A percentile compares a stretch with the other conserved stretches of the same genome.
Evolutionary conservation across 179 eudicot genomes (phyloP).

Genomic region (Spergularia azorica): DNA sequence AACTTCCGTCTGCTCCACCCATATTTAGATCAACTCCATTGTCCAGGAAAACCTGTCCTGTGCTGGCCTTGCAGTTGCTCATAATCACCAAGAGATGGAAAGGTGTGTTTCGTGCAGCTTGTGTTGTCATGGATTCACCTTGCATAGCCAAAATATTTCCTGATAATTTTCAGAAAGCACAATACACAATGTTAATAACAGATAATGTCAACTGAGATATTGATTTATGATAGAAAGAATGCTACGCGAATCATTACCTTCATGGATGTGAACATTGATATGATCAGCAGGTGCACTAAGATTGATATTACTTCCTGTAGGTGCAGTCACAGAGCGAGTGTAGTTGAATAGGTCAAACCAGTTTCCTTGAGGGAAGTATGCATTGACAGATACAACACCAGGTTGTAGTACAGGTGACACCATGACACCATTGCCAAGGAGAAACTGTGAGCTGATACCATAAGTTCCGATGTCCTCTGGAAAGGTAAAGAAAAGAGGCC

Average conservation of each 20-base stretch:
- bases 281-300: conserved; percentile 67
- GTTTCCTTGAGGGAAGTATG: conserved; percentile 75
- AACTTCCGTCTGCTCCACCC: conserved; percentile 49
- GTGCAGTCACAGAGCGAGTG: conserved; percentile 43
- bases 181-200: no score
- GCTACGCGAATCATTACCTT: conserved; percentile 34
- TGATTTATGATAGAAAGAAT: no score
- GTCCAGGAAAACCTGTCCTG: conserved; percentile 81
- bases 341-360: conserved; percentile 77
- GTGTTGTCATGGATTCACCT: conserved; percentile 66
- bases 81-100: conserved; percentile 61
- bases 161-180: conserved; percentile 16
- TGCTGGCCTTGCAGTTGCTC: conserved; percentile 32
- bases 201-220: neutral
- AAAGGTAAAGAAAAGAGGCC: conserved; percentile 86
- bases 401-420: conserved; percentile 68
- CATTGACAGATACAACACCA: conserved; percentile 51
- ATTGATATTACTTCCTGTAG: conserved; percentile 37
- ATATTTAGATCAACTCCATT: conserved; percentile 61
- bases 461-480: conserved; percentile 59
- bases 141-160: conserved; percentile 72
- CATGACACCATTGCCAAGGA: conserved; percentile 71
- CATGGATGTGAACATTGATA: conserved; percentile 65
- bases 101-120: conserved; percentile 57
- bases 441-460: conserved; percentile 65